Conservation (phyloP, 1,284 basidiomycete species). For the Marasmius fiardii region DNA sequence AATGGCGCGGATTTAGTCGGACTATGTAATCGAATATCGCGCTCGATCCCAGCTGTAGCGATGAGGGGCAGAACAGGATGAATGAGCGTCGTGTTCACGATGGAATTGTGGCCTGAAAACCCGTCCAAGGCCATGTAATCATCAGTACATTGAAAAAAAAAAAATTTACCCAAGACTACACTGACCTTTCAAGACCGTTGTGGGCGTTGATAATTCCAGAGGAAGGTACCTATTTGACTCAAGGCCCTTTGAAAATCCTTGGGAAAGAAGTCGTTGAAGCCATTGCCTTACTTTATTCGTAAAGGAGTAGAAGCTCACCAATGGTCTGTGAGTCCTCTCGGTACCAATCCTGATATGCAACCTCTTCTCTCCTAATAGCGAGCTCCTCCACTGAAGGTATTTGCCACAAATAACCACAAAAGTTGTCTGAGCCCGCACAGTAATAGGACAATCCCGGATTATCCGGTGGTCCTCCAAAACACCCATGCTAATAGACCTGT, state of each 20-base stretch:
- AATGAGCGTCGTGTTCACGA: constrained; percentile 69
- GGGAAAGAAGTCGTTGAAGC: not conserved
- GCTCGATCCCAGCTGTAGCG: constrained; percentile 70
- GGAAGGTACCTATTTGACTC: constrained; percentile 45
- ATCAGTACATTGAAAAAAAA: not conserved
- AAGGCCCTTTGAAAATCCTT: constrained; percentile 47
- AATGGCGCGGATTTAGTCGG: constrained; percentile 52
- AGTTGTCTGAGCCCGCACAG: constrained; percentile 76
- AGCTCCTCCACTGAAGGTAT: constrained; percentile 51
- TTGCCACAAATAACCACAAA: constrained; percentile 77
- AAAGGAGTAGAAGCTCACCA: constrained; percentile 29
- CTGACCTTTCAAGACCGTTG: constrained; percentile 53
- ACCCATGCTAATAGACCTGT: constrained; percentile 53
- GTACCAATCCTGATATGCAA: constrained; percentile 12
- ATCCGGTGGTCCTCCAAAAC: constrained; percentile 61
- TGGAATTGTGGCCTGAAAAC: constrained; percentile 67
- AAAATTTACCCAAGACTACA: constrained; percentile 4
- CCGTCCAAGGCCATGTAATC: not conserved
- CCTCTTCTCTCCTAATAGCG: constrained; percentile 33
- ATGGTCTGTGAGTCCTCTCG: constrained; percentile 29
- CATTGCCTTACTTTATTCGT: constrained; percentile 3
- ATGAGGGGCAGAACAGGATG: constrained; percentile 69
- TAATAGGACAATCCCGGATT: constrained; percentile 52
- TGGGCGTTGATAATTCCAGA: constrained; percentile 51
- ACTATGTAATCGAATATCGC: constrained; percentile 64